These are phyloP conservation scores for Pyrenochaeta sp. DNA, from an alignment of 2,329 filamentous ascomycete species.

Conservation along the genomic window DNA sequence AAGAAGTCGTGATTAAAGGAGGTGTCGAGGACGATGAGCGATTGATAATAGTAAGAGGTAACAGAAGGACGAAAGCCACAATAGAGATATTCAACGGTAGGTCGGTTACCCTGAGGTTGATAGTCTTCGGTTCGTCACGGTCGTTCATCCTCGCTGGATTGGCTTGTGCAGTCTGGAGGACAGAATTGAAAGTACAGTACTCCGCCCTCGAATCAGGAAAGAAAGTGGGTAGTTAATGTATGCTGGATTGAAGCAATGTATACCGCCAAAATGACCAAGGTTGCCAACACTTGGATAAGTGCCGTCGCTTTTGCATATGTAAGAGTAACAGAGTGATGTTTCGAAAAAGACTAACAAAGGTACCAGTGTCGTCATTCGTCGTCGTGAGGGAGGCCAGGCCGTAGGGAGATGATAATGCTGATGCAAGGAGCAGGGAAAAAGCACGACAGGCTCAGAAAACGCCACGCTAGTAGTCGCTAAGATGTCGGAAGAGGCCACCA, in stretches of 20 bases:
- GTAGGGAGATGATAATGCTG: slow-evolving; percentile 40
- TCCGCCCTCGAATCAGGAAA: slow-evolving; percentile 26
- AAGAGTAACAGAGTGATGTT: slow-evolving; percentile 32
- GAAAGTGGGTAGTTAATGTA: slow-evolving; percentile 22
- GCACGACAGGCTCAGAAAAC: slow-evolving; percentile 41
- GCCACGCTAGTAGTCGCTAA: slow-evolving; percentile 49
- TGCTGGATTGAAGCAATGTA: slow-evolving; percentile 27
- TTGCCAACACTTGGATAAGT: slow-evolving; percentile 18
- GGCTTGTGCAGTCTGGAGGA: slow-evolving; percentile 33
- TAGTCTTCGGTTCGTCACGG: slow-evolving; percentile 49
- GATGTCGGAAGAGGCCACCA: slow-evolving; percentile 41
- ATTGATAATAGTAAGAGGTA: slow-evolving; percentile 15
- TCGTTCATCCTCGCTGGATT: slow-evolving; percentile 41
- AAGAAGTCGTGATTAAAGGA: slow-evolving; percentile 31
- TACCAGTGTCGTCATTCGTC: slow-evolving; percentile 42
- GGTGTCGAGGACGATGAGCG: slow-evolving; percentile 13
- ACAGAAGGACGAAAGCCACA: slow-evolving; percentile 21
- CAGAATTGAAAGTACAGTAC: slow-evolving; percentile 22
- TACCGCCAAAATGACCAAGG: slow-evolving; percentile 24
- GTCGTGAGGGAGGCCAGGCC: slow-evolving; percentile 39
- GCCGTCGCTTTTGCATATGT: slow-evolving; percentile 41
- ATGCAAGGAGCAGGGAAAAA: slow-evolving; percentile 37
- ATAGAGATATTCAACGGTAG: slow-evolving; percentile 49
- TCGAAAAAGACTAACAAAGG: slow-evolving; percentile 46
- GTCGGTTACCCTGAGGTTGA: slow-evolving; percentile 48